These are phyloP conservation scores for Cladophialophora exuberans DNA, from an alignment of 2,329 filamentous ascomycete species.

Conservation along the genomic window DNA sequence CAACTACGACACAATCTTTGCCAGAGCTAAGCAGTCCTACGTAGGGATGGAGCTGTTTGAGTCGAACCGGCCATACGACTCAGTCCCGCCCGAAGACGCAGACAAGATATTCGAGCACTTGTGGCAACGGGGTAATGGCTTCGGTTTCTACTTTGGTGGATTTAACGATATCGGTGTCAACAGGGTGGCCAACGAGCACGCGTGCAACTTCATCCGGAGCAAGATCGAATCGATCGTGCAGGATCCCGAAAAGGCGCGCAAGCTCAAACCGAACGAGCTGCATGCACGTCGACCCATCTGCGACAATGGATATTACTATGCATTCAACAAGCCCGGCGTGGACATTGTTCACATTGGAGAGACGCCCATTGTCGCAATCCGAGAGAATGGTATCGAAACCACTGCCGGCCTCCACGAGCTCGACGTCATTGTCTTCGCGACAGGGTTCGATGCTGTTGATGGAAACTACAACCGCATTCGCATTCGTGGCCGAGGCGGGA, in stretches of 20 bases:
- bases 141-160: conserved; percentile 43
- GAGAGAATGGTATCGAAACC: conserved; percentile 36
- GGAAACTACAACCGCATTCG: conserved; percentile 40
- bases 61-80: conserved; percentile 35
- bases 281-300: conserved; percentile 55
- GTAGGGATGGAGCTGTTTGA: no score
- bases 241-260: conserved; percentile 36
- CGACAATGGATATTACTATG: conserved; percentile 56
- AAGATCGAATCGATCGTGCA: conserved; percentile 38
- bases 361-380: conserved; percentile 49
- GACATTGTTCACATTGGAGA: conserved; percentile 46
- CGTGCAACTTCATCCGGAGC: conserved; percentile 42
- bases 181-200: conserved; percentile 44
- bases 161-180: conserved; percentile 44
- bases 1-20: no score
- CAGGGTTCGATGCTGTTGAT: conserved; percentile 44
- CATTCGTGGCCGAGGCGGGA: no score
- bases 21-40: no score
- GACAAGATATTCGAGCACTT: conserved; percentile 36
- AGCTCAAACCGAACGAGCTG: conserved; percentile 53
- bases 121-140: conserved; percentile 41
- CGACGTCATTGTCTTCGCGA: conserved; percentile 40
- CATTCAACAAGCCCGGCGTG: conserved; percentile 51
- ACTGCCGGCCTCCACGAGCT: background rate
- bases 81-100: conserved; percentile 12